These are phyloP conservation scores for Trichopus zeylanicus DNA, from an alignment of 116 monocot species.

Conservation along the genomic window DNA sequence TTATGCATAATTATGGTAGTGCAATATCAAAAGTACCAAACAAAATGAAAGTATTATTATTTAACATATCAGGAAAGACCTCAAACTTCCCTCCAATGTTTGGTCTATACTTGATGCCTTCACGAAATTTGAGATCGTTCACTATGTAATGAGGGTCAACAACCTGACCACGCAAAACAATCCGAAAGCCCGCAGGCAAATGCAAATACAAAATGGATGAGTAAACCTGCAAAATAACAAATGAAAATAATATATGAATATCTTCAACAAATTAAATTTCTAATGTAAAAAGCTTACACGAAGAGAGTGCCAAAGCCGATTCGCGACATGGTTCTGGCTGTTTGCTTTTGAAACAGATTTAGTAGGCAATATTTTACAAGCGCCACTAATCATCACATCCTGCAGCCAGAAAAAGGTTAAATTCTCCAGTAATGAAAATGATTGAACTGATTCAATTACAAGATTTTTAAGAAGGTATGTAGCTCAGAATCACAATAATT, in stretches of 20 bases:
- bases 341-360: conserved; percentile 6
- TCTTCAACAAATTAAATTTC: not conserved
- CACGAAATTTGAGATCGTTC: conserved; percentile 51
- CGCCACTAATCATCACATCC: conserved; percentile 68
- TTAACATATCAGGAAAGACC: conserved; percentile 32
- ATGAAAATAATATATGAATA: not conserved
- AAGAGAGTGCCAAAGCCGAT: conserved; percentile 56
- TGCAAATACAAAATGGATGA: conserved; percentile 69
- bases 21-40: not conserved
- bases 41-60: not conserved
- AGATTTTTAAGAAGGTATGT: not conserved
- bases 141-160: conserved; percentile 57
- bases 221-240: conserved; percentile 45
- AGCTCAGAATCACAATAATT: not conserved
- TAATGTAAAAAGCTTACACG: conserved; percentile 36
- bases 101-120: conserved; percentile 75
- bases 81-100: conserved; percentile 34
- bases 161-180: conserved; percentile 55
- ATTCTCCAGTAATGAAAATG: not conserved
- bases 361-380: conserved; percentile 17
- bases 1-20: no score
- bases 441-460: not conserved
- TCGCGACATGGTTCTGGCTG: conserved; percentile 44
- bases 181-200: conserved; percentile 53
- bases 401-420: conserved; percentile 13